A percentile compares a stretch with the other conserved stretches of the same genome.
These are phyloP conservation scores for Candida pseudoviswanathii DNA, from an alignment of 1,139 yeast species.

Conservation along the genomic window DNA sequence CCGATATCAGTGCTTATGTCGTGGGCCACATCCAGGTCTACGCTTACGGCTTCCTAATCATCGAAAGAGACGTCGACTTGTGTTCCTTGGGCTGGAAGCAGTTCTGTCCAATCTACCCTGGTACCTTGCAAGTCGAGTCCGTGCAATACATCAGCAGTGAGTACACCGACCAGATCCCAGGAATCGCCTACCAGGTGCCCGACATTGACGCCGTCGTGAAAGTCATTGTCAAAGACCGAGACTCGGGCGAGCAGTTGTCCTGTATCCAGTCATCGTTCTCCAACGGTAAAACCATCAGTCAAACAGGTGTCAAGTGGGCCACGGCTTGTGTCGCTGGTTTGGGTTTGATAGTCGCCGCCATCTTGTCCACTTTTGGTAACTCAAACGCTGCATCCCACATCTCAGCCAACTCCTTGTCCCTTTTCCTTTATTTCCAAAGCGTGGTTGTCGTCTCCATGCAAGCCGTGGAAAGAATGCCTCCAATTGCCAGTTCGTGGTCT, in stretches of 20 bases:
- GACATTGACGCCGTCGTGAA: conserved; percentile 76
- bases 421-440: conserved; percentile 75
- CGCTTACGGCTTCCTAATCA: conserved; percentile 74
- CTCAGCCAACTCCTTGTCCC: conserved; percentile 72
- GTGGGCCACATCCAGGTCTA: conserved; percentile 64
- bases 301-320: conserved; percentile 81
- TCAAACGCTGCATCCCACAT: conserved; percentile 79
- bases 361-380: conserved; percentile 72
- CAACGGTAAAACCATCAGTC: conserved; percentile 75
- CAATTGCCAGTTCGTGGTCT: conserved; percentile 80
- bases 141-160: conserved; percentile 53
- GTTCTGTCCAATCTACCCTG: conserved; percentile 77
- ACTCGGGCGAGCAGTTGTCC: conserved; percentile 50
- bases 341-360: conserved; percentile 70
- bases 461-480: conserved; percentile 73
- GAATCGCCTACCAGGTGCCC: conserved; percentile 73
- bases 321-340: conserved; percentile 79
- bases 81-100: conserved; percentile 74
- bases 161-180: conserved; percentile 59
- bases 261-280: conserved; percentile 71
- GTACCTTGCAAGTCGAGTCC: conserved; percentile 67
- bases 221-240: conserved; percentile 42
- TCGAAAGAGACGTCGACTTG: conserved; percentile 52
- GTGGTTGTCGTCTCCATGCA: conserved; percentile 75
- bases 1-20: conserved; percentile 61